Base-by-base conservation (phyloP, 352 stramenopile species). In the Globisporangium ultimum region DNA sequence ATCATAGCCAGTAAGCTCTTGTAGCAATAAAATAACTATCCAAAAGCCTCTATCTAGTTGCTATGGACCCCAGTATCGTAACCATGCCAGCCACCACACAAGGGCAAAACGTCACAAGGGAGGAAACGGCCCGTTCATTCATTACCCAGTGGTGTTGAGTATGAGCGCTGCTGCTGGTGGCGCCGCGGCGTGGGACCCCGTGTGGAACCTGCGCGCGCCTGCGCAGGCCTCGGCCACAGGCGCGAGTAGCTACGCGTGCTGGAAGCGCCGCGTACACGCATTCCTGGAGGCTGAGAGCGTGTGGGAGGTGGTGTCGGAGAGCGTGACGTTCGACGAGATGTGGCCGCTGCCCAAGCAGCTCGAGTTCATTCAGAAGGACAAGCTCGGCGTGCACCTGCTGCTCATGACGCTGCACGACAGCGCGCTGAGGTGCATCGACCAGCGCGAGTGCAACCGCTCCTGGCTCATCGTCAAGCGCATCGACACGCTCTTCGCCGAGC, bases 321-420 rank as follows among this genome's bases (percentile, higher is more conserved):
- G 28, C 43, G 53, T 60, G 10, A 15, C 38, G 53, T 59, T 59
- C 42, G 53, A 59, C 28, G 53, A 59, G 41, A 21, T 41, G 28
- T 59, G 53, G 53, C 53, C 53, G 42, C 28, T 59, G 17, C 41
- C 53, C 42, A 59, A 59, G 53, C 53, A 58, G 40, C 52, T 58
- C 52, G 52, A 58, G 52, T 58, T 58, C 52, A 58, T 58, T 21
- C 38, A 47, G 15, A 58, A 58, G 52, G 52, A 58, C 40, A 58
- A 58, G 52, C 52, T 47, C 52, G 52, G 40, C 40, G 48, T 58
- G 52, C 52, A 58, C 15, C 40, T 58, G 20, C 34, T 58, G 9
- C 21, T 58, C 18, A 36, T 6, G 4, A 41, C 52, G 20, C 21
- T 58, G 40, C 52, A 58, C 52, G 52, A 58, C 52, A 22, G 34